phyloP scores from a whole-genome alignment of 768 basidiomycete genomes.

The Tricholoma saponaceum region DNA sequence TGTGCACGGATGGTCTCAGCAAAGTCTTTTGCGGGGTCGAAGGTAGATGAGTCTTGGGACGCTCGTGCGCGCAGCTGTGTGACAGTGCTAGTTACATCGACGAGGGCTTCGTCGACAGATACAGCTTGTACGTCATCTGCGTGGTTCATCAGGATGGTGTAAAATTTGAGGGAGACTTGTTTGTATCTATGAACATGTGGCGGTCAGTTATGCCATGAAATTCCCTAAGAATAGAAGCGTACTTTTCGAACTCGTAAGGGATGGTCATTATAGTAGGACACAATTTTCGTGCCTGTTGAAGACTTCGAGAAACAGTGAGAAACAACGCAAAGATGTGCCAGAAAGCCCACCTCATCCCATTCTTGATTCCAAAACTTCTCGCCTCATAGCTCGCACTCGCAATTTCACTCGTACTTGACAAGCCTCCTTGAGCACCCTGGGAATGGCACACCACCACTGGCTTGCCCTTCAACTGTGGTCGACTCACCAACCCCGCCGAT shows the following conservation, averaged over 20 bases:
- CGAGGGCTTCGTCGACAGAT: constrained; percentile 92
- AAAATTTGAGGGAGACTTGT: constrained; percentile 79
- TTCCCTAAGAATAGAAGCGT: constrained; percentile 13
- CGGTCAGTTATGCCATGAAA: neutral
- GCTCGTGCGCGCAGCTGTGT: constrained; percentile 31
- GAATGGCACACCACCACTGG: constrained; percentile 97
- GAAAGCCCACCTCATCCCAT: constrained; percentile 83
- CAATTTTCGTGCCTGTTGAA: constrained; percentile 50
- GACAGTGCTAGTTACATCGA: constrained; percentile 75
- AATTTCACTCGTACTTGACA: constrained; percentile 87
- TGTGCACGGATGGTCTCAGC: constrained; percentile 80
- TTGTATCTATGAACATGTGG: constrained; percentile 62
- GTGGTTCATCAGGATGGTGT: constrained; percentile 85
- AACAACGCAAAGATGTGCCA: neutral
- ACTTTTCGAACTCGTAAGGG: constrained; percentile 93
- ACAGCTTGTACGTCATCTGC: constrained; percentile 94
- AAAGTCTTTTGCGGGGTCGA: constrained; percentile 69
- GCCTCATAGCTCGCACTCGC: constrained; percentile 96
- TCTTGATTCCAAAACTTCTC: constrained; percentile 78
- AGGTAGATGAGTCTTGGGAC: constrained; percentile 19
- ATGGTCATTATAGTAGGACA: constrained; percentile 74
- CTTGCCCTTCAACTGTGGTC: constrained; percentile 81
- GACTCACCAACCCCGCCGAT: constrained; percentile 75
- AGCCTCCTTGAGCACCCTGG: constrained; percentile 68
- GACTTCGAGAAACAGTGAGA: neutral